Evolutionary conservation across 768 basidiomycete genomes (phyloP).

Genomic region (Boletus huronensis): DNA sequence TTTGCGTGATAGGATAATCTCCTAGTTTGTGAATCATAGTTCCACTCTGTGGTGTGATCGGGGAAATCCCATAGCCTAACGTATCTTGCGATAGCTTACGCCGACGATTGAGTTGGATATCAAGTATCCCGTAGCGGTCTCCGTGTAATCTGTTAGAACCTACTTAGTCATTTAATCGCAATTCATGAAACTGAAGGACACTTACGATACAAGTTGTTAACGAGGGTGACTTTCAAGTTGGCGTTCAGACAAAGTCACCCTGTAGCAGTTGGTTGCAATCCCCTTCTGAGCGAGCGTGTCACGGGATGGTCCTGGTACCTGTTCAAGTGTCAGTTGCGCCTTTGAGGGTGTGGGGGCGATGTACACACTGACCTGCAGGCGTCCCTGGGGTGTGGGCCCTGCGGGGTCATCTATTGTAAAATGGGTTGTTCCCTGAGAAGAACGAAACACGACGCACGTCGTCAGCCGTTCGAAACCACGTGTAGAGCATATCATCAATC

Average conservation of each 20-base stretch:
- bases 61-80: no score
- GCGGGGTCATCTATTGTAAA: background rate
- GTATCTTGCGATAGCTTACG: background rate
- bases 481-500: background rate
- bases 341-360: background rate
- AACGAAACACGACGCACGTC: background rate
- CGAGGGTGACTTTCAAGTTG: no score
- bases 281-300: background rate
- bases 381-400: background rate
- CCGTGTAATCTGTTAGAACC: background rate
- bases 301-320: background rate
- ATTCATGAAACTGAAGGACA: background rate
- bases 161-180: background rate
- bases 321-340: background rate
- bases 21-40: background rate
- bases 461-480: background rate
- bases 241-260: background rate
- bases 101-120: background rate
- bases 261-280: background rate
- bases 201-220: background rate
- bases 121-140: background rate
- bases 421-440: background rate
- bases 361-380: background rate
- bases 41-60: background rate
- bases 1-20: background rate